phyloP scores from a whole-genome alignment of 257 asterid species.

The Solanum bulbocastanum region DNA sequence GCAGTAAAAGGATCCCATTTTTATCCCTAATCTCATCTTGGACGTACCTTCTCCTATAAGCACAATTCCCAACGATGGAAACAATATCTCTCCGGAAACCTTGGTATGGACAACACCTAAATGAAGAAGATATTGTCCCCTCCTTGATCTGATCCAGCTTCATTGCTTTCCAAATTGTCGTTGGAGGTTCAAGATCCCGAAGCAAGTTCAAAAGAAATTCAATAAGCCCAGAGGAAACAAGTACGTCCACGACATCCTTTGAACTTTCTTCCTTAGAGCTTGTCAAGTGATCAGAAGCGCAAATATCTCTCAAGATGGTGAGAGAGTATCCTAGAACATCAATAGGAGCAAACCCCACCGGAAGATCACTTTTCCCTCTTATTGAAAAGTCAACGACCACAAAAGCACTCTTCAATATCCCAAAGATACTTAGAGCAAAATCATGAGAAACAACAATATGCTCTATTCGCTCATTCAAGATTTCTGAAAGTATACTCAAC shows the following conservation, averaged over 20 bases:
- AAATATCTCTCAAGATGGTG: constrained; percentile 57
- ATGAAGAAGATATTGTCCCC: constrained; percentile 4
- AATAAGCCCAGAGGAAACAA: constrained; percentile 50
- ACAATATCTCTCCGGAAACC: constrained; percentile 84
- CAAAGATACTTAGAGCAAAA: constrained; percentile 31
- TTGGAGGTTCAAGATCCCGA: constrained; percentile 63
- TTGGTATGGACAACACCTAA: constrained; percentile 54
- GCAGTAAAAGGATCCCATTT: constrained; percentile 49
- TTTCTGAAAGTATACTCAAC: constrained; percentile 44
- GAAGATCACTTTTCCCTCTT: constrained; percentile 38
- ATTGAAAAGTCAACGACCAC: constrained; percentile 30
- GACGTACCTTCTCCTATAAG: constrained; percentile 40
- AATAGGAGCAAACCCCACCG: constrained; percentile 43
- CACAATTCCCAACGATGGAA: constrained; percentile 62
- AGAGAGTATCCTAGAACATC: constrained; percentile 67
- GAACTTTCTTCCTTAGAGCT: constrained; percentile 11
- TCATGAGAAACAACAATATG: constrained; percentile 26
- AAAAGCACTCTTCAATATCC: constrained; percentile 31
- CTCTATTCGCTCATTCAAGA: constrained; percentile 31
- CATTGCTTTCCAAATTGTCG: constrained; percentile 40
- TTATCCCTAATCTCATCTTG: constrained; percentile 65
- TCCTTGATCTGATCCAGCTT: constrained; percentile 10
- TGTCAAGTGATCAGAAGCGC: constrained; percentile 33
- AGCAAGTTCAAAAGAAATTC: constrained; percentile 47
- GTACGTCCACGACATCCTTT: constrained; percentile 23